Evolutionary conservation across 345 rosid genomes (phyloP), one percentile per base, ranked within the genome.

Genomic region (Salix exigua): DNA sequence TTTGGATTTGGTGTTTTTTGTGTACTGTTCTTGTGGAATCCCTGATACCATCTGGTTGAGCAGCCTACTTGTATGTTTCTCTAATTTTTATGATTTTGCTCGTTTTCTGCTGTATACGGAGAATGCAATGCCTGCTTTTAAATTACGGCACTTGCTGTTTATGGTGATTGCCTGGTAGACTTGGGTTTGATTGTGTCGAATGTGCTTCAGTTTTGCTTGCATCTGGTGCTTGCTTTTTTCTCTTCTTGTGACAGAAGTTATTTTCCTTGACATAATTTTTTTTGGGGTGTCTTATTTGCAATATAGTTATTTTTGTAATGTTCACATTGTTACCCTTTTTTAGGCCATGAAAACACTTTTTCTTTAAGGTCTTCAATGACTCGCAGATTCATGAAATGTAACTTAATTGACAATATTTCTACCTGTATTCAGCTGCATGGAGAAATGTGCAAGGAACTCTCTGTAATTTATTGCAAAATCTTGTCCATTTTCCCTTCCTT

Each of bases 401-500:
- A 31, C 69, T 65, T 64, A 30, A 79, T 72, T 71, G 77, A 82
- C 67, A 30, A 55, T 28, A 16, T 38, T 2, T 42, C 17, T 44
- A 21, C 6, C 19, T 33, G 51, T 77, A 28, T 78, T 77, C 87
- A 96, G 99, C 86, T 96, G 79, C 99, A 96, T 85, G 97, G 97
- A 84, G 93, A 84, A 35, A 88, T 96, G 97, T 94, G 95, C 78
- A 94, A 88, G 85, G 84, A 84, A 51, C 86, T 96, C 73, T 91
- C 95, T 19, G 88, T 81, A 76, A 83, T 87, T 78, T 88, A 90
- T 58, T 90, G 97, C 83, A 91, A 92, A 80, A 87, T 91, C 62
- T 64, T 90, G 67, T 86, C 92, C 6, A 80, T 92, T 81, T 94
- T 96, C 79, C 99, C 99, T 7, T 89, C 91, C 7, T 81, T 96